Base-by-base conservation (phyloP, 225 moss, liverwort and hornwort species). In the Sphagnum tenellum region DNA sequence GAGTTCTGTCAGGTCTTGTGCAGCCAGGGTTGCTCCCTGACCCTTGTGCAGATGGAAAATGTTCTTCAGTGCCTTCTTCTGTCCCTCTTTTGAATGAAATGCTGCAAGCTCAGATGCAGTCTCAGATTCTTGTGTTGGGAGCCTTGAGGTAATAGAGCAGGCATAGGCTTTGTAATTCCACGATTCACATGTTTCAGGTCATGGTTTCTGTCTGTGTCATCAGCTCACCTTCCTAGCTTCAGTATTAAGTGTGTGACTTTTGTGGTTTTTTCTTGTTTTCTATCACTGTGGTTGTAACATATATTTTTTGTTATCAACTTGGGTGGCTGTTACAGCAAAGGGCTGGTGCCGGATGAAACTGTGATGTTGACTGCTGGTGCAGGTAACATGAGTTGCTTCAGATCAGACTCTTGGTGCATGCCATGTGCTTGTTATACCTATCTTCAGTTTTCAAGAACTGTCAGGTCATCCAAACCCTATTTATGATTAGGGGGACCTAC, bases 61-160 rank as follows among this genome's bases (percentile, higher is more conserved):
- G 70, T 67, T 66, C 56, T 67, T 62, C 71, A 62, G 68, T 62
- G 11, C 60, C 46, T 45, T 9, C 49, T 55, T 64, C 62, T 62
- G 68, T 64, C 44, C 45, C 64, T 60, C 70, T 80, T 67, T 78
- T 84, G 48, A 84, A 66, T 45, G 69, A 73, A 64, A 66, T 77
- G 50, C 80, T 80, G 80, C 81, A 84, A 73, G 75, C 75, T 68
- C 84, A 84, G 69, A 64, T 84, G 71, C 77, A 75, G 75, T 80
- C 84, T 73, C 84, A 84, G 73, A 84, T 84, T 76, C 75, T 80
- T 66, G 80, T 84, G 57, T 64, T 84, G 64, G 80, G 77, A 51
- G 84, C 77, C 62, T 66, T 84, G 63, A 55, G 77, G 84, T 84
- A 75, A 80, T 80, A 71, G 59, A 52, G 5, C 59, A 50, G n/a